Base-by-base conservation (phyloP, 345 rosid species). In the Schrenkiella parvula region DNA sequence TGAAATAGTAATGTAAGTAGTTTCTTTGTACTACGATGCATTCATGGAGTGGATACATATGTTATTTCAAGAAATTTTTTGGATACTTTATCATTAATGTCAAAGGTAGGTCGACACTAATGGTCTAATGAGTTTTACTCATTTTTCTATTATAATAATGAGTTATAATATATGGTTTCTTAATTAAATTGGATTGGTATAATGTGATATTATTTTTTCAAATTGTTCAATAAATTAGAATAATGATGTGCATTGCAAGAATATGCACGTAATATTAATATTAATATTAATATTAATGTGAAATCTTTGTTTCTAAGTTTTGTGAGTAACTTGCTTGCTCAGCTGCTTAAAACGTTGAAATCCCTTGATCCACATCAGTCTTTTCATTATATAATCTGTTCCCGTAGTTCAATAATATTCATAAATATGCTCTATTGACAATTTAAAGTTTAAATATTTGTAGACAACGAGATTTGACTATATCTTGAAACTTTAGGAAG, bases 311-410 rank as follows among this genome's bases (percentile, higher is more conserved):
- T 35, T 65, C 35, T 19, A 19, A 65, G 25, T 73, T 65, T 55
- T 46, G 42, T 47, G 57, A 55, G 58, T 46, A 72, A 55, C 51
- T 66, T 65, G 65, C 34, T 57, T 73, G 7, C 10, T 47, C 71
- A 26, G 26, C 51, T 46, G 60, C 60, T 8, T 42, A 51, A 41
- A 23, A 42, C 1, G 53, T 41, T 62, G 54, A 63, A 52, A 51
- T 19, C 54, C 13, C 10, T 61, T 50, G 26, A 37, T 18, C 59
- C 13, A 43, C 39, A 64, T 25, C 32, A 17, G 41, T 44, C 13
- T 55, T 64, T 35, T 66, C 43, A 73, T 19, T 37, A 19, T 56
- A 54, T 47, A 10, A 25, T 12, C 11, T 43, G 18, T 51, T 62
- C 17, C 52, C 41, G n/a, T n/a, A n/a, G n/a, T n/a, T n/a, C n/a